Percentiles rank a stretch among this genome's conserved stretches.
Evolutionary conservation across 495 filamentous ascomycete genomes (phyloP).

Genomic region (Penicillium robsamsonii): DNA sequence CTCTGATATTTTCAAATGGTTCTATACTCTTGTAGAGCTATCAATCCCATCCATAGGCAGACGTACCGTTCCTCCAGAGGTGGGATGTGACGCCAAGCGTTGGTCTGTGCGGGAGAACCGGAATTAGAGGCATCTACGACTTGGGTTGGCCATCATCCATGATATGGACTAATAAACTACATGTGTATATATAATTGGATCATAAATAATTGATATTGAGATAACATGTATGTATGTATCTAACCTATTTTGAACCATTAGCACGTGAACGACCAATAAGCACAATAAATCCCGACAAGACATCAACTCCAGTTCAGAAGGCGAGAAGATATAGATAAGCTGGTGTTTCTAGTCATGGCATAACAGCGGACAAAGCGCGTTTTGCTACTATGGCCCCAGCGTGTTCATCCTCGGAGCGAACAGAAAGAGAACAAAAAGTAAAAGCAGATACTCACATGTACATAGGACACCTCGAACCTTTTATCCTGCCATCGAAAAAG

Average conservation of each 20-base stretch:
- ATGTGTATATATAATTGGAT: neutral
- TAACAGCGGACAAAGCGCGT: constrained; percentile 36
- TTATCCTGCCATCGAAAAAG: constrained; percentile 13
- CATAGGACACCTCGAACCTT: constrained; percentile 13
- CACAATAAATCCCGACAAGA: neutral
- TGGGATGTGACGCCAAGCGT: constrained; percentile 42
- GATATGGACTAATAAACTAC: neutral
- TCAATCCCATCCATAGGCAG: neutral
- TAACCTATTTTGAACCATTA: constrained; percentile 11
- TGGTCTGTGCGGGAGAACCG: constrained; percentile 36
- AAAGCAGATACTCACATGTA: constrained; percentile 19
- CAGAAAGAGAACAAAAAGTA: neutral
- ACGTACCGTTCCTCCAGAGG: constrained; percentile 7
- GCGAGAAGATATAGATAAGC: constrained; percentile 52
- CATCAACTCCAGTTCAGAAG: constrained; percentile 33
- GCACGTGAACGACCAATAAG: constrained; percentile 13
- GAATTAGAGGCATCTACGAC: neutral
- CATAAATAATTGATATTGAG: constrained; percentile 2
- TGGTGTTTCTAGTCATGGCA: constrained; percentile 54
- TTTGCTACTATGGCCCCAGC: constrained; percentile 59
- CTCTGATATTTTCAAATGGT: neutral
- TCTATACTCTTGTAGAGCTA: neutral
- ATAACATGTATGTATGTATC: constrained; percentile 7
- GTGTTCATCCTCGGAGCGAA: constrained; percentile 44
- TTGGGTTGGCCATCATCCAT: neutral